Percentiles rank a stretch among this genome's conserved stretches.
phyloP scores from a whole-genome alignment of 768 basidiomycete species.

The Serpula lacrymans region DNA sequence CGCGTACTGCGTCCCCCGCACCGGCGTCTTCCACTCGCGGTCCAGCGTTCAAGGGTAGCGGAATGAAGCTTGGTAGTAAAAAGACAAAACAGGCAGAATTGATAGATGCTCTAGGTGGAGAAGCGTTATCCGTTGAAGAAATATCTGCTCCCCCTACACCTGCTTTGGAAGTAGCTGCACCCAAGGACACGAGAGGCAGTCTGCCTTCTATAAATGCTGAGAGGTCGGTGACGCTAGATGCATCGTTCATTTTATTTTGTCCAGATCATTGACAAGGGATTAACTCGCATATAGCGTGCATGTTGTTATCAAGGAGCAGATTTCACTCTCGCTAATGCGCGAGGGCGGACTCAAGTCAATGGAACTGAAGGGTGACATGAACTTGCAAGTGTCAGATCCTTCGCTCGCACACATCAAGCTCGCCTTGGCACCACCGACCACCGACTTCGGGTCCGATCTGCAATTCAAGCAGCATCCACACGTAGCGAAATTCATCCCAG shows the following conservation, averaged over 20 bases:
- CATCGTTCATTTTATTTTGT: neutral
- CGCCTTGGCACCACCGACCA: constrained; percentile 51
- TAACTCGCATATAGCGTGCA: constrained; percentile 60
- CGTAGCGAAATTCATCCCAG: constrained; percentile 79
- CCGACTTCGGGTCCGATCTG: constrained; percentile 62
- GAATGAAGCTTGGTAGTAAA: constrained; percentile 96
- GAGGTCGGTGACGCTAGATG: constrained; percentile 45
- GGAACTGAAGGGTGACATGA: constrained; percentile 94
- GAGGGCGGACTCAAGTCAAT: constrained; percentile 90
- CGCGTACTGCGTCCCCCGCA: constrained; percentile 38
- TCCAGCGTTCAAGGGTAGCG: constrained; percentile 88
- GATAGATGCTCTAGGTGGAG: constrained; percentile 82
- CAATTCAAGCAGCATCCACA: constrained; percentile 99
- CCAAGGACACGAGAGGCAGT: constrained; percentile 54
- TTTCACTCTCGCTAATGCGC: constrained; percentile 77
- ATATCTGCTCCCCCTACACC: constrained; percentile 52
- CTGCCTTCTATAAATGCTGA: constrained; percentile 74
- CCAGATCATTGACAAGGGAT: neutral
- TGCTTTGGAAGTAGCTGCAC: constrained; percentile 36
- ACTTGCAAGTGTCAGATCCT: constrained; percentile 79
- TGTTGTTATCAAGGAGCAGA: constrained; percentile 76
- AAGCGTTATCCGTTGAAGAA: constrained; percentile 54
- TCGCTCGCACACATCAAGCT: constrained; percentile 70
- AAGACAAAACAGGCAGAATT: constrained; percentile 88
- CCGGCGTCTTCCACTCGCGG: constrained; percentile 51